Base-by-base conservation (phyloP, 2,329 filamentous ascomycete species). In the Beauveria scarabaeidicola region DNA sequence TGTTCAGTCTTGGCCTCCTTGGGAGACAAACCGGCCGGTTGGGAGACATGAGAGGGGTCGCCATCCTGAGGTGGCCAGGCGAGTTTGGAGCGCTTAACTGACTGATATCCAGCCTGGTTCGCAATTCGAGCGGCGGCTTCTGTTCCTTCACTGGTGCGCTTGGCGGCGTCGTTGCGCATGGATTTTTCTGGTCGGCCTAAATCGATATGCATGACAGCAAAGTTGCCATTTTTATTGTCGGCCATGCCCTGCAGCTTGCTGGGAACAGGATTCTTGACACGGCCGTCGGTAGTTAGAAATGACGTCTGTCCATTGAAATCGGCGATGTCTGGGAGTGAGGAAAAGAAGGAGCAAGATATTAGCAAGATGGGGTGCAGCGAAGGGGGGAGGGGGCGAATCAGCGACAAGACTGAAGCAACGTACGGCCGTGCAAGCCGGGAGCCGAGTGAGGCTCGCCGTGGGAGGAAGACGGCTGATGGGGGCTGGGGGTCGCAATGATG, bases 121-220 rank as follows among this genome's bases (percentile, higher is more conserved):
- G 82, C 82, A 60, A 80, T 72, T 66, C 76, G 80, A 40, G 84
- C 83, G 44, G 82, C 81, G 56, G 81, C 75, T 50, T 79, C 81
- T 13, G 83, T 86, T 64, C 77, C 80, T 67, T 87, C 83, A 66
- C 84, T 87, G 13, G 82, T 81, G 54, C 81, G 79, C 68, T 85
- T 83, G 6, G 83, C 83, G 50, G 81, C 78, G 55, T 78, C 78
- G 66, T 80, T 77, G 52, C 81, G 74, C 44, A 78, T 74, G 54
- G 78, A 72, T 43, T 77, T 75, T 60, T 78, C 75, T 62, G 74
- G 71, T 67, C 72, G 75, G 59, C 73, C 66, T 27, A 82, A 73
- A 38, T 80, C 77, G 74, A 87, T 84, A 60, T 85, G 81, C 78
- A 87, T 84, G 44, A 86, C 81, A 50, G 77, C 75, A 68, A 87